These are phyloP conservation scores for Lentinula raphanica DNA, from an alignment of 768 basidiomycete species.

Conservation along the genomic window DNA sequence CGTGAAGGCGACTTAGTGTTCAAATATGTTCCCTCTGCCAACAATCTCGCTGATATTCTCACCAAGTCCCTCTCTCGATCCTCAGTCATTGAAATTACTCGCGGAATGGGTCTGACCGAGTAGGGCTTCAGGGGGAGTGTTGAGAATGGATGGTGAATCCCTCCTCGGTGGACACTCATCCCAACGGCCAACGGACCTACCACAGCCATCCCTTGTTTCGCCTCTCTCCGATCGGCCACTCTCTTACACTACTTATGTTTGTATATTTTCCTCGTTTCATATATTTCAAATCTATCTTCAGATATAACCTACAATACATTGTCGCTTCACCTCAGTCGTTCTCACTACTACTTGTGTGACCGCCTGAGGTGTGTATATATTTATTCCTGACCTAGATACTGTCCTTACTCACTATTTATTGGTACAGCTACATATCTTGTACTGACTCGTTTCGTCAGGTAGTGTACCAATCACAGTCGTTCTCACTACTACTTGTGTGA, in stretches of 20 bases:
- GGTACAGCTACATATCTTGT: too few relatives aligned
- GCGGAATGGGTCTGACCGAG: neutral
- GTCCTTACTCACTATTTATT: too few relatives aligned
- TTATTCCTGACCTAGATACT: neutral
- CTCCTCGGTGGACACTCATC: too few relatives aligned
- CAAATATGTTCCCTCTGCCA: conserved; percentile 5
- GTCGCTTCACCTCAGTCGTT: conserved; percentile 1
- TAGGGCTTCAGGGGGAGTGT: conserved; percentile 7
- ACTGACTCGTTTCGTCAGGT: too few relatives aligned
- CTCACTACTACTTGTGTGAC: conserved; percentile 5
- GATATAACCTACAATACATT: too few relatives aligned
- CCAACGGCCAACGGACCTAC: too few relatives aligned
- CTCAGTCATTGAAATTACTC: neutral
- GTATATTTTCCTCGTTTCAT: neutral
- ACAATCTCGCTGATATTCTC: conserved; percentile 11
- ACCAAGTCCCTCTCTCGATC: conserved; percentile 11
- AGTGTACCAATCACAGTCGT: too few relatives aligned
- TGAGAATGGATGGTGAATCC: neutral
- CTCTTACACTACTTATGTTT: neutral
- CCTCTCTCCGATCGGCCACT: too few relatives aligned
- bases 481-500: conserved; percentile 6
- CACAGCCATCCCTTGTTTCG: too few relatives aligned
- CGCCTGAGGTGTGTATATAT: conserved; percentile 1
- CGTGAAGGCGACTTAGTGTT: neutral
- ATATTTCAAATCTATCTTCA: too few relatives aligned